Conservation (phyloP, 371 early-diverging fungal species). For the Rhizopus microsporus region DNA sequence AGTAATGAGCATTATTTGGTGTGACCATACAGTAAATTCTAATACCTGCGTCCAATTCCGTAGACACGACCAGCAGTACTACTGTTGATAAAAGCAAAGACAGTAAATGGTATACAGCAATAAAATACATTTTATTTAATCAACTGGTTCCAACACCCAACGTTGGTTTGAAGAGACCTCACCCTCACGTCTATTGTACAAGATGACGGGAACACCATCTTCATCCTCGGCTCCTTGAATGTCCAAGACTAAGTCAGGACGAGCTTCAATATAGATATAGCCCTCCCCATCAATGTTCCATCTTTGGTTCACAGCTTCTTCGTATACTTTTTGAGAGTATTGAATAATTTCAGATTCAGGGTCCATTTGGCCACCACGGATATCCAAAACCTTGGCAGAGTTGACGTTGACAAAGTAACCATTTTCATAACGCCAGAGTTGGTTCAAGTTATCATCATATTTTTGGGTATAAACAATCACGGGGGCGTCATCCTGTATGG, state of each 20-base stretch:
- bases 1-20: too few species aligned
- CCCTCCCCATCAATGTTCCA: slow-evolving; percentile 36
- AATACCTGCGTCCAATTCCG: too few species aligned
- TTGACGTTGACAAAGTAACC: slow-evolving; percentile 36
- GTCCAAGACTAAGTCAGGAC: slow-evolving; percentile 38
- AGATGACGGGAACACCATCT: slow-evolving; percentile 27
- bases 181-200: slow-evolving; percentile 33
- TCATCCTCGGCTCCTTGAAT: slow-evolving; percentile 32
- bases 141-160: slow-evolving; percentile 22
- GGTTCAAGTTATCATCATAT: slow-evolving; percentile 20
- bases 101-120: neutral
- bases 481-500: slow-evolving; percentile 22
- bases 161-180: slow-evolving; percentile 37
- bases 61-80: too few species aligned
- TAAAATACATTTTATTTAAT: slow-evolving; percentile 5
- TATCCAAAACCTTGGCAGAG: slow-evolving; percentile 36
- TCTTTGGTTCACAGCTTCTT: slow-evolving; percentile 37
- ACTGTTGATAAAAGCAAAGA: neutral
- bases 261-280: slow-evolving; percentile 25
- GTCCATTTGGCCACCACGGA: slow-evolving; percentile 35
- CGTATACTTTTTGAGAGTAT: slow-evolving; percentile 29
- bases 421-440: slow-evolving; percentile 35
- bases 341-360: slow-evolving; percentile 31
- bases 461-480: slow-evolving; percentile 36
- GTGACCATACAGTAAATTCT: too few species aligned